These are phyloP conservation scores for Rhizomucor pusillus DNA, from an alignment of 371 early-diverging fungal species.

Conservation along the genomic window DNA sequence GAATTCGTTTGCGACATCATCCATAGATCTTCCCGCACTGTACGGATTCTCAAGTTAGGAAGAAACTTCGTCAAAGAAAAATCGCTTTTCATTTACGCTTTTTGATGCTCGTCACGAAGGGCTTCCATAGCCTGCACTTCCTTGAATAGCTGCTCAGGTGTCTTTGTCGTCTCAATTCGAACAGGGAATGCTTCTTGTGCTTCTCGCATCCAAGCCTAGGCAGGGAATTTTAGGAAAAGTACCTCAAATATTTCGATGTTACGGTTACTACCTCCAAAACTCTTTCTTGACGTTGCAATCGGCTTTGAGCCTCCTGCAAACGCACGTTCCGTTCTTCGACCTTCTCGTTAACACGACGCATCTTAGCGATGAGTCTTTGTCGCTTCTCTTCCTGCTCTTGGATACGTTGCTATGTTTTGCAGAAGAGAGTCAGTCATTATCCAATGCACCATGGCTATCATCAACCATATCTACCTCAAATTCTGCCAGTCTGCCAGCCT, in stretches of 20 bases:
- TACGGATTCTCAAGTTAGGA: neutral
- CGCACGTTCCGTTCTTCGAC: neutral
- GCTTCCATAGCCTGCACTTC: constrained; percentile 54
- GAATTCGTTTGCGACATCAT: constrained; percentile 55
- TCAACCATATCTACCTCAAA: constrained; percentile 1
- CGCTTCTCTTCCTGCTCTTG: neutral
- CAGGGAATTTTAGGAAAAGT: too few species aligned
- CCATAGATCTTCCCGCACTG: constrained; percentile 39
- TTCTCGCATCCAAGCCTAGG: constrained; percentile 46
- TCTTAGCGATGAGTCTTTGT: neutral
- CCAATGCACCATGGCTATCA: neutral
- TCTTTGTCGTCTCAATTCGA: constrained; percentile 56
- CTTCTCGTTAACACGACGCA: too few species aligned
- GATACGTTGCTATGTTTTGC: neutral
- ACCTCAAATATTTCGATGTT: neutral
- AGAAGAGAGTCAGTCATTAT: neutral
- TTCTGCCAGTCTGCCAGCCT: constrained; percentile 6
- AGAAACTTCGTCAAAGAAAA: neutral
- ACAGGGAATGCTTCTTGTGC: constrained; percentile 61
- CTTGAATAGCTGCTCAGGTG: constrained; percentile 54
- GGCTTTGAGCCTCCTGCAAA: neutral
- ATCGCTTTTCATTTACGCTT: constrained; percentile 24
- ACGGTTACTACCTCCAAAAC: neutral
- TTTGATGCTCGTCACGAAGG: constrained; percentile 53
- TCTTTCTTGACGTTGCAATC: neutral